Conservation (phyloP, 257 asterid genomes). For the Avicennia marina region DNA sequence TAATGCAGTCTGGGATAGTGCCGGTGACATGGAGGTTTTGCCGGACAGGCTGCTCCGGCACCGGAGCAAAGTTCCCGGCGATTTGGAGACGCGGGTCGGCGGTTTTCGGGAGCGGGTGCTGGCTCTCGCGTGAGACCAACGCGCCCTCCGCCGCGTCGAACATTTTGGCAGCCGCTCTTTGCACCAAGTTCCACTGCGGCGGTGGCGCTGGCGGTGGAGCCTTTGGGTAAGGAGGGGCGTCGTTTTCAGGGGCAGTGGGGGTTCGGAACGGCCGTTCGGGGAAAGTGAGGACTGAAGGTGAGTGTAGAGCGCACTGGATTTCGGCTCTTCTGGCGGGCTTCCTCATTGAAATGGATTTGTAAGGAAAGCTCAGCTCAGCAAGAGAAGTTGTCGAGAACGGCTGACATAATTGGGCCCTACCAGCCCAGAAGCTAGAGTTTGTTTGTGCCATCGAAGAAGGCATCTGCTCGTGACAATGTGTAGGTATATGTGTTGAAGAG, state of each 20-base stretch:
- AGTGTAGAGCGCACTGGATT: slow-evolving; percentile 28
- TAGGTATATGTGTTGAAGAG: too few species aligned
- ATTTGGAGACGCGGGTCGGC: slow-evolving; percentile 56
- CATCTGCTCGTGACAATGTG: too few species aligned
- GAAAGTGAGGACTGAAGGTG: slow-evolving; percentile 31
- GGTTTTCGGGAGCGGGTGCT: slow-evolving; percentile 43
- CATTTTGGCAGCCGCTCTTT: slow-evolving; percentile 35
- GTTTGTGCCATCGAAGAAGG: too few species aligned
- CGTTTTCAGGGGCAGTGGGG: neutral
- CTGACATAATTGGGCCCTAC: too few species aligned
- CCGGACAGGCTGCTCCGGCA: slow-evolving; percentile 45
- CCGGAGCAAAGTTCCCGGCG: slow-evolving; percentile 63
- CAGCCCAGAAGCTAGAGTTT: too few species aligned
- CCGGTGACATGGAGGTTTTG: slow-evolving; percentile 47
- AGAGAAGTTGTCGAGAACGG: slow-evolving; percentile 9
- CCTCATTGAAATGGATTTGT: slow-evolving; percentile 21
- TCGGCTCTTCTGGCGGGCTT: slow-evolving; percentile 19
- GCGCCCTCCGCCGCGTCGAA: slow-evolving; percentile 43
- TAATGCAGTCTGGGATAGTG: slow-evolving; percentile 38
- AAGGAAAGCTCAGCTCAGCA: neutral
- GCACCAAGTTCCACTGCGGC: slow-evolving; percentile 41
- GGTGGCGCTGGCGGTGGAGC: slow-evolving; percentile 21
- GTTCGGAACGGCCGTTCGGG: slow-evolving; percentile 17
- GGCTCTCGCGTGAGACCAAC: slow-evolving; percentile 37
- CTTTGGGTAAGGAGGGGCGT: neutral